Percentiles rank a stretch among this genome's conserved stretches.
Evolutionary conservation across 306 rosid genomes (phyloP).

Genomic region (Casuarina equisetifolia): DNA sequence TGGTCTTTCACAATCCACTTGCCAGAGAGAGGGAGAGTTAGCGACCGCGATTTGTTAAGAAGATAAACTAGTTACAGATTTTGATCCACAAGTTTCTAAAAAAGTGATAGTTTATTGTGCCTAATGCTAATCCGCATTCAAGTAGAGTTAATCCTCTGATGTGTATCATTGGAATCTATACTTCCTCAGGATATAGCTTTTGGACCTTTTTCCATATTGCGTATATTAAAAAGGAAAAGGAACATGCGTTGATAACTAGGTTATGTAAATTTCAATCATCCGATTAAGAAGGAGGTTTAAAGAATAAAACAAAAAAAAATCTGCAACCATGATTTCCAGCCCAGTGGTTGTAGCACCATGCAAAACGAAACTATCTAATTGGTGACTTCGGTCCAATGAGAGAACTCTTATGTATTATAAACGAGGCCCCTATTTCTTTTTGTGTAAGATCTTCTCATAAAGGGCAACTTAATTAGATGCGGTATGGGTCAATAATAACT

Average conservation of each 20-base stretch:
- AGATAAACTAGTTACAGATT: background rate
- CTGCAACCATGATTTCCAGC: background rate
- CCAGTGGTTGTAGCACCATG: background rate
- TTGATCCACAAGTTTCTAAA: constrained; percentile 1
- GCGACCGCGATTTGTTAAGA: background rate
- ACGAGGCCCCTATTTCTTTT: no score
- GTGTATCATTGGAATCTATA: background rate
- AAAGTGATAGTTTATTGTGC: background rate
- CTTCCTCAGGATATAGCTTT: background rate
- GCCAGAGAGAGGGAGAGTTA: no score
- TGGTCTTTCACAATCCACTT: background rate
- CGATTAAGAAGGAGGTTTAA: no score
- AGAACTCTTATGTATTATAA: no score
- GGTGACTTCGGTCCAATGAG: no score
- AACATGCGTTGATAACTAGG: no score
- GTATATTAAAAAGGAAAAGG: no score
- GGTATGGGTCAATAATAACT: no score
- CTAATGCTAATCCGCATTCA: background rate
- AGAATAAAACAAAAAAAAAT: background rate
- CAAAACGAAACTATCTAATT: no score
- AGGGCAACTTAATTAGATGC: no score
- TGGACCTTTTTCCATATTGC: background rate
- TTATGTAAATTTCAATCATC: background rate
- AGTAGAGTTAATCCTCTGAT: no score
- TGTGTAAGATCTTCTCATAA: no score